Base-by-base conservation (phyloP, 441 rosid genomes). In the Jatropha podagrica region DNA sequence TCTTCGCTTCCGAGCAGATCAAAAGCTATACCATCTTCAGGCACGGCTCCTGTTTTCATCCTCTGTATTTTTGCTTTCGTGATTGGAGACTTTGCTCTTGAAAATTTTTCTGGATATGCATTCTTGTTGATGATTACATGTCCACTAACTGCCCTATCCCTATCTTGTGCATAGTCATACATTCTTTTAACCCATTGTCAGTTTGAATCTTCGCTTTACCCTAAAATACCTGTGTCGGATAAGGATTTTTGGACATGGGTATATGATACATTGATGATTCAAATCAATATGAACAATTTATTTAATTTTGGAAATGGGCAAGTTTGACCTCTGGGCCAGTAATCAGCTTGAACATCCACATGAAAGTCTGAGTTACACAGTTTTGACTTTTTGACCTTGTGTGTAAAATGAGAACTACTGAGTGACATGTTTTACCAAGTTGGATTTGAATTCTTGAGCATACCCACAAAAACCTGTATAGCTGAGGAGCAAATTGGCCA, bases 21-120 rank as follows among this genome's bases (percentile, higher is more conserved):
- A 96, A 85, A 96, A 96, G 88, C 80, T 96, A 56, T 94, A 96
- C 78, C 99, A 96, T 77, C 91, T 96, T 85, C 99, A 92, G 97
- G 98, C 91, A 15, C 52, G 76, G 64, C 51, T 69, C 40, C 9
- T 60, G 52, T 59, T 72, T 71, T 72, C 20, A 11, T 68, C 44
- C 56, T 69, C 4, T n/a, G 11, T 54, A 44, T 23, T 14, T 5
- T 48, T 52, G 37, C 20, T 54, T 60, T 49, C 0, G 10, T 27
- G 17, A 73, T 67, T 20, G 41, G 55, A 32, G 17, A 23, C 32
- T 56, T 41, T 4, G 3, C 9, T 65, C 13, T 11, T 9, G 49
- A 40, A 23, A 37, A 27, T 26, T 56, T 56, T 46, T 44, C 44
- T 27, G 44, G 26, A 41, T 32, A 32, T 72, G 15, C 18, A 0